Conservation (phyloP, 169 alveolate genomes). For the Plasmodium cynomolgi region DNA sequence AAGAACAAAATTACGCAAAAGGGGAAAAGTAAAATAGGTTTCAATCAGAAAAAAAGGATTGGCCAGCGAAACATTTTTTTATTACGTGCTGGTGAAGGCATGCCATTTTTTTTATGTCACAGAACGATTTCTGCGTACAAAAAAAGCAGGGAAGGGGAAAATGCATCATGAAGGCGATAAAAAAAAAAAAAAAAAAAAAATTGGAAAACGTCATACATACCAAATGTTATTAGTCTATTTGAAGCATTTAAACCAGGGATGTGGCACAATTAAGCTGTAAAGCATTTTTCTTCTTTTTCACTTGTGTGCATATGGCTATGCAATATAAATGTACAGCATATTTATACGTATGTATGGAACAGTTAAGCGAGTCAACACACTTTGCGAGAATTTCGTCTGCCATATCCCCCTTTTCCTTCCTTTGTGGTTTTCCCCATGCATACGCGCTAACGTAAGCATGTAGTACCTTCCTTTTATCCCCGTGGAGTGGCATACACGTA, state of each 20-base stretch:
- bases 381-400: neutral
- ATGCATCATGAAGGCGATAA: neutral
- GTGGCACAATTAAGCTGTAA: neutral
- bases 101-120: neutral
- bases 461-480: neutral
- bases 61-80: neutral
- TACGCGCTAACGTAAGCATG: neutral
- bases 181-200: slow-evolving; percentile 1
- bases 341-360: neutral
- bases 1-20: neutral
- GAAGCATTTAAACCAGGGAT: neutral
- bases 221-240: slow-evolving; percentile 3
- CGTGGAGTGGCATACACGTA: neutral
- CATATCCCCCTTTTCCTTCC: neutral
- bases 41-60: slow-evolving; percentile 4
- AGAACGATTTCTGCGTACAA: neutral
- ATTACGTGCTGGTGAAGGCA: slow-evolving; percentile 1
- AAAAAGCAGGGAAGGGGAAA: neutral
- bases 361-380: neutral
- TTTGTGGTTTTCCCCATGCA: neutral
- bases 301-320: neutral
- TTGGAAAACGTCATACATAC: neutral
- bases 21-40: neutral
- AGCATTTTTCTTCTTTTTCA: slow-evolving; percentile 3
- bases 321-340: neutral